Base-by-base conservation (phyloP, 1,139 yeast species). In the Saccharomycopsis hybrid region DNA sequence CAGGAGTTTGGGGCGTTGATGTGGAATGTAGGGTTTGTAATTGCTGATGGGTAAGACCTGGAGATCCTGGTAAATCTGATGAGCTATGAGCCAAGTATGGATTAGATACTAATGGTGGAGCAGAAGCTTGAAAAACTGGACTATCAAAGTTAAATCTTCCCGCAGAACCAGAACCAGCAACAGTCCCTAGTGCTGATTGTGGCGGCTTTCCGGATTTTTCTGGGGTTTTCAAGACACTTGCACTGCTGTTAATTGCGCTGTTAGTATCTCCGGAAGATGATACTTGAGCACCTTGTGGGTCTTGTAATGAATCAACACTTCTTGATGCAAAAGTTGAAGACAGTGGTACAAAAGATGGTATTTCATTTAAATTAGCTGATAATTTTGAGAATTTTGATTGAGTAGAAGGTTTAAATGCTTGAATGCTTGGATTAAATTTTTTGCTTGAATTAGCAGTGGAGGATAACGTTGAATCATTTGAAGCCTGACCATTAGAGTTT, bases 341-440 rank as follows among this genome's bases (percentile, higher is more conserved):
- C 37, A 42, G 52, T 4, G 88, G 87, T 3, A 78, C 73, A 60
- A 82, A 82, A 0, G 79, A 64, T 1, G 82, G 81, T 18, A 77
- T 72, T 30, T 73, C 77, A 45, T 72, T 71, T n/a, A 80, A 58
- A 54, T 77, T 77, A 3, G 85, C 83, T 2, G 84, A 76, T 51
- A 74, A 60, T 9, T 63, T 63, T 3, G 79, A 62, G 57, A 76
- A 46, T 25, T 46, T 74, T 57, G 76, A 76, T 52, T 66, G 67
- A 35, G 73, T 56, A 24, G 70, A 60, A 2, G 84, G 89, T 48
- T 78, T 82, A 63, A 83, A 82, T 2, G 85, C 73, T 0, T 88
- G 87, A 0, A 85, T 78, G 54, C 79, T 80, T 51, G 78, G 69
- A 57, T 80, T 81, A 65, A 80, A 78, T 56, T 74, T 76, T 57